Base-by-base conservation (phyloP, 139 green algal species). In the Microglena sp. region DNA sequence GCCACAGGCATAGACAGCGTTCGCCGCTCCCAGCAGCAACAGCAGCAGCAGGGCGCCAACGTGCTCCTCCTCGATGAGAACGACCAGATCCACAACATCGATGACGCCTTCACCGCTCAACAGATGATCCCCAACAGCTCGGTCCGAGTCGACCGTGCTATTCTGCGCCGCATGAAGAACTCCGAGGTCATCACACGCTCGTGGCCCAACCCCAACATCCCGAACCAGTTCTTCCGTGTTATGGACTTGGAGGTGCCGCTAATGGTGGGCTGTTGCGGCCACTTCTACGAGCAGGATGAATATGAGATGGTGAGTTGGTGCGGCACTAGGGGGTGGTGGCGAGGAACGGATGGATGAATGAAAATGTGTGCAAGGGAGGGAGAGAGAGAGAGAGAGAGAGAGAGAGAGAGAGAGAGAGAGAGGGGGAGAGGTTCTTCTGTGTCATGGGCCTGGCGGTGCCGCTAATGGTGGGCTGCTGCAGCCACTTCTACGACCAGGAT, bases 281-380 rank as follows among this genome's bases (percentile, higher is more conserved):
- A 92, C 68, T 87, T 92, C 67, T 94, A 87, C 60, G 87, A 94
- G 78, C 67, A 82, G 44, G 84, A 90, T 55, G 86, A 89, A 46
- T 89, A 77, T 33, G 82, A 90, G 61, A 83, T 93, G 79, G 65
- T 78, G 66, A 62, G 72, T 45, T 18, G 34, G 40, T 7, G 24
- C 55, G 28, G 4, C 2, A 43, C 30, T 8, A 5, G 29, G 18
- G 30, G 45, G n/a, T 11, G 63, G 2, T 57, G 63, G 28, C n/a
- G n/a, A n/a, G n/a, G n/a, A n/a, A n/a, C n/a, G n/a, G n/a, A n/a
- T n/a, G n/a, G n/a, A n/a, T n/a, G n/a, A n/a, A n/a, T n/a, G n/a
- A n/a, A n/a, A n/a, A n/a, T n/a, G n/a, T n/a, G n/a, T n/a, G n/a
- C n/a, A n/a, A n/a, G n/a, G n/a, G n/a, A n/a, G n/a, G n/a, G n/a